These are phyloP conservation scores for Aspergillus neotritici DNA, from an alignment of 2,329 filamentous ascomycete species.

Conservation along the genomic window DNA sequence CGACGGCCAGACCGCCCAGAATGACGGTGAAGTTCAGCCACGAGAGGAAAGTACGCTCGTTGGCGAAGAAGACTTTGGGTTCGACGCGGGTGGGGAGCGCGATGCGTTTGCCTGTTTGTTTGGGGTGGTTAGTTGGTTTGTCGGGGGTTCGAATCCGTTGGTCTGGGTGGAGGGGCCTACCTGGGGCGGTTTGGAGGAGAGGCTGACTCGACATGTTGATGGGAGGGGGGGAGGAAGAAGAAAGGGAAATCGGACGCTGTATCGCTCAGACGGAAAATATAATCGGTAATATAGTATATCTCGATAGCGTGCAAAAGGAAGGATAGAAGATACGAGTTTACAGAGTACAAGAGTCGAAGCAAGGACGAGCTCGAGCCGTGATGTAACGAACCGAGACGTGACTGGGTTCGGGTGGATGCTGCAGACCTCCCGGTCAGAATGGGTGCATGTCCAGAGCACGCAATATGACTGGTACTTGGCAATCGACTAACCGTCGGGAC, in stretches of 20 bases:
- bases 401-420: too few species aligned
- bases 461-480: too few species aligned
- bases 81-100: constrained; percentile 96
- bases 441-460: too few species aligned
- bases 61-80: constrained; percentile 99
- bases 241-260: neutral
- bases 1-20: constrained; percentile 90
- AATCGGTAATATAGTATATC: neutral
- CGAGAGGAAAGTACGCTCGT: constrained; percentile 97
- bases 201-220: constrained; percentile 85
- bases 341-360: neutral
- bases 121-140: constrained; percentile 6
- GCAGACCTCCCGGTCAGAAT: too few species aligned
- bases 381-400: too few species aligned
- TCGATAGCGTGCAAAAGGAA: too few species aligned
- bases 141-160: too few species aligned
- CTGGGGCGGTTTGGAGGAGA: constrained; percentile 87
- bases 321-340: neutral
- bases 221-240: neutral
- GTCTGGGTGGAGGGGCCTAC: constrained; percentile 47
- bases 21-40: constrained; percentile 99
- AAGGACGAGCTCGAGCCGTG: too few species aligned
- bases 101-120: constrained; percentile 79
- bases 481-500: too few species aligned
- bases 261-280: neutral